A percentile compares a stretch with the other conserved stretches of the same genome.
Conservation (phyloP, 78 protist species). For the Isochrysis galbana region DNA sequence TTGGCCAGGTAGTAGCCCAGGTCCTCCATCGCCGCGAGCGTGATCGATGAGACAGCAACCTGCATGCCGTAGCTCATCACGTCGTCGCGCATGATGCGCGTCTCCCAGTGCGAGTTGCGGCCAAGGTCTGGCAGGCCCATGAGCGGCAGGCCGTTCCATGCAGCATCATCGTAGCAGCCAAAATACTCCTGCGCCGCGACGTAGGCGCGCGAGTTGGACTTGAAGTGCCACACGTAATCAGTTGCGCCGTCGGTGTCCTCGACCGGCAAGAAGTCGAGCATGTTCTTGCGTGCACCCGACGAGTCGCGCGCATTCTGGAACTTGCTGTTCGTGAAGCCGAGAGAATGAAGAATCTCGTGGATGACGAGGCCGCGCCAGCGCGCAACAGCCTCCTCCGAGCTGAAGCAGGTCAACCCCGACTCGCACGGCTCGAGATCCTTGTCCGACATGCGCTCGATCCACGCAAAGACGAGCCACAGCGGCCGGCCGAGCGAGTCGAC, state of each 20-base stretch:
- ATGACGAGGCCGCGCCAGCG: not conserved
- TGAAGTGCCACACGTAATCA: not conserved
- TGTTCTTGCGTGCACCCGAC: not conserved
- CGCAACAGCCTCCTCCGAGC: not conserved
- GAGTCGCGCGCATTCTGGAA: not conserved
- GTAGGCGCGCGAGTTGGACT: not conserved
- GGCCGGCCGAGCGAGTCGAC: not conserved
- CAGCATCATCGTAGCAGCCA: not conserved
- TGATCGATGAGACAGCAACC: not conserved
- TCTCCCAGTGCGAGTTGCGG: not conserved
- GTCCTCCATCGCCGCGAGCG: slow-evolving; percentile 18
- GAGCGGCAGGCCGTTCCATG: not conserved
- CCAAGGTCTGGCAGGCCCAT: not conserved
- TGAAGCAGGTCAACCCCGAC: too few species aligned
- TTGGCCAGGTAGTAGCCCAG: slow-evolving; percentile 4
- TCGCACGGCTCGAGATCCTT: too few species aligned
- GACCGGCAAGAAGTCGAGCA: not conserved
- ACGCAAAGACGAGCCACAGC: slow-evolving; percentile 19
- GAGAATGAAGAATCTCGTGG: not conserved
- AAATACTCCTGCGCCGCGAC: not conserved
- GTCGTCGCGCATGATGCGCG: slow-evolving; percentile 25
- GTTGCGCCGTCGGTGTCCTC: not conserved
- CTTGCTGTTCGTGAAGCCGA: not conserved
- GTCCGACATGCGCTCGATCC: not conserved
- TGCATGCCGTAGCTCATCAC: not conserved